Evolutionary conservation across 495 filamentous ascomycete genomes (phyloP), one percentile per base, ranked within the genome.

Genomic region (Terfezia claveryi): DNA sequence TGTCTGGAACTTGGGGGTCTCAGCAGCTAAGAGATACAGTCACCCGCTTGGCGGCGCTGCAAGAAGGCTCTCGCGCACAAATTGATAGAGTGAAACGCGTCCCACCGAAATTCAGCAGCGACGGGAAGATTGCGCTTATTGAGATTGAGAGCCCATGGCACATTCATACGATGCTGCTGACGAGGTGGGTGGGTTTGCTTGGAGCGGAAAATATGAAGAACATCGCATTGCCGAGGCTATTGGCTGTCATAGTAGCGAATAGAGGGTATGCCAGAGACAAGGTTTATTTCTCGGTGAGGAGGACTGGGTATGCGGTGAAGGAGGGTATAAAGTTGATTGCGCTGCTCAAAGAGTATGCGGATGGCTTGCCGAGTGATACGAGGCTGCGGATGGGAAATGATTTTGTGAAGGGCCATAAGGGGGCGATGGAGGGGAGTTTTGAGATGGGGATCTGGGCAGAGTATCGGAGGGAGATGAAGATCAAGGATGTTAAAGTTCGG

Each of bases 211-310:
- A 68, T 37, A 66, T 79, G 11, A 73, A 79, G 49, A 8, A 20
- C 3, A 0, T 2, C 17, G 8, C 4, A 20, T 2, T 1, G 41
- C 41, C 12, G 41, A 46, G 14, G 41, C 41, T 46, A 5, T 8
- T 14, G 41, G 69, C 79, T 10, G 66, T 81, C 14, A 62, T 79
- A 56, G 73, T 73, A 8, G 78, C 77, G 0, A 80, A 81, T 54
- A 69, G 71, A 23, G 78, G 76, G 10, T 81, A 79, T 61, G 67
- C 75, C 0, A 70, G 71, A 0, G 73, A 66, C 8, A 68, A 68
- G 54, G 75, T 80, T 10, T 74, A 76, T 59, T 80, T 80, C 61
- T 78, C 76, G 14, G 78, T 77, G 55, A 69, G 77, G 10, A 66
- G 78, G 20, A 68, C 74, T 8, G 66, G 69, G 27, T 69, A 66